A percentile compares a stretch with the other conserved stretches of the same genome.
Conservation (phyloP, 2,329 filamentous ascomycete genomes). For the Alternaria infectoria region DNA sequence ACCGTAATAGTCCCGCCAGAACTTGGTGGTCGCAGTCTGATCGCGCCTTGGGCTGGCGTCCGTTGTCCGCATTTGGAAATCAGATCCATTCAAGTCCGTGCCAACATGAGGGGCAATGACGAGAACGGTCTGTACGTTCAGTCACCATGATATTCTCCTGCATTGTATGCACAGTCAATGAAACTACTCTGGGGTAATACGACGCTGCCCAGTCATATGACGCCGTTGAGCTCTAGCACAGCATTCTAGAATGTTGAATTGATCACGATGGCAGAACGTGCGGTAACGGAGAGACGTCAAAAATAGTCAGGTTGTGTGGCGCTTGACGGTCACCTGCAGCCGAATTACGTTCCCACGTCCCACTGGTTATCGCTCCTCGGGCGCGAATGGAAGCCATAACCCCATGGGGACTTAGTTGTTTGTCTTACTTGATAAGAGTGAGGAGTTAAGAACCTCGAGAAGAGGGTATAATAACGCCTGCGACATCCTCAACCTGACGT, state of each 20-base stretch:
- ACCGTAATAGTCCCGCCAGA: constrained; percentile 17
- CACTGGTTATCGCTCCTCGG: constrained; percentile 26
- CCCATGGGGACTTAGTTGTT: constrained; percentile 33
- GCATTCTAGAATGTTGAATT: constrained; percentile 11
- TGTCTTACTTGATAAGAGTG: constrained; percentile 35
- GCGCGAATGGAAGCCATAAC: constrained; percentile 36
- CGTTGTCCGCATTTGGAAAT: constrained; percentile 38
- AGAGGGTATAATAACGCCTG: constrained; percentile 30
- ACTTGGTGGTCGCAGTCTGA: constrained; percentile 23
- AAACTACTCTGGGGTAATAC: constrained; percentile 10
- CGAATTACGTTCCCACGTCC: constrained; percentile 34
- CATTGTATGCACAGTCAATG: constrained; percentile 17
- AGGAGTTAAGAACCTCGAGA: constrained; percentile 14
- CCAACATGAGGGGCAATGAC: constrained; percentile 33
- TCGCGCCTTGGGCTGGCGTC: constrained; percentile 26
- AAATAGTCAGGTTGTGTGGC: constrained; percentile 21
- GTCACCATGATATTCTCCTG: constrained; percentile 30
- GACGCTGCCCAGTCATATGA: constrained; percentile 14
- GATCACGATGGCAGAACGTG: constrained; percentile 33
- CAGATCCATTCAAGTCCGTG: constrained; percentile 37
- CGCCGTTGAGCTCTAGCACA: constrained; percentile 7
- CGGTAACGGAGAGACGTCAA: constrained; percentile 12
- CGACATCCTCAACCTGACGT: constrained; percentile 11
- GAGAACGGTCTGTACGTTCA: constrained; percentile 27
- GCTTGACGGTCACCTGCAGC: constrained; percentile 24